phyloP scores from a whole-genome alignment of 2,329 filamentous ascomycete genomes.

The Stagonosporopsis vannaccii region DNA sequence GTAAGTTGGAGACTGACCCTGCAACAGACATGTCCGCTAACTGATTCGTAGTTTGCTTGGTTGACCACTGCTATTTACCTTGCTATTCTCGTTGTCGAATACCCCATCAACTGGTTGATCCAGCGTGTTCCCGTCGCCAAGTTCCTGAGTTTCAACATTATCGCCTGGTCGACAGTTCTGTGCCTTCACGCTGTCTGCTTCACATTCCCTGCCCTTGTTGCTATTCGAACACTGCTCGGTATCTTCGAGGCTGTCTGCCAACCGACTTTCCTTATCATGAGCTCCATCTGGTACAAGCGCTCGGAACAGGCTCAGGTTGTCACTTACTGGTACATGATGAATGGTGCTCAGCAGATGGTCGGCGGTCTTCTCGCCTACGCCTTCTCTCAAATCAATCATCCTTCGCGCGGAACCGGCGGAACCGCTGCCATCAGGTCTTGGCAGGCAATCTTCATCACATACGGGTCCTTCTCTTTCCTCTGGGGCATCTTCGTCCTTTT shows the following conservation, averaged over 20 bases:
- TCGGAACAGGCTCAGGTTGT: slow-evolving; percentile 72
- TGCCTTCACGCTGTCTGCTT: slow-evolving; percentile 67
- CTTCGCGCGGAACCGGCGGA: slow-evolving; percentile 23
- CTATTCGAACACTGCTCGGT: slow-evolving; percentile 71
- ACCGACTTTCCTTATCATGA: slow-evolving; percentile 72
- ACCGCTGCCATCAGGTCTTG: slow-evolving; percentile 66
- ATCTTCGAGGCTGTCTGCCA: slow-evolving; percentile 76
- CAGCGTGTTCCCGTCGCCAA: slow-evolving; percentile 72
- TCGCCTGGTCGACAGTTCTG: slow-evolving; percentile 68
- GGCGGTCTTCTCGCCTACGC: slow-evolving; percentile 70
- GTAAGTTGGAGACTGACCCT: slow-evolving; percentile 23
- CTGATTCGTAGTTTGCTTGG: slow-evolving; percentile 66
- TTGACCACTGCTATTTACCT: slow-evolving; percentile 78
- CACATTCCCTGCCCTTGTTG: slow-evolving; percentile 66
- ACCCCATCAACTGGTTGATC: slow-evolving; percentile 72
- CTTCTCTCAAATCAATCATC: slow-evolving; percentile 42
- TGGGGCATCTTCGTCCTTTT: slow-evolving; percentile 66
- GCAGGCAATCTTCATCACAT: slow-evolving; percentile 73
- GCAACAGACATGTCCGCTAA: not conserved
- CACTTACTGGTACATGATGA: slow-evolving; percentile 79
- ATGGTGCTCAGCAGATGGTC: slow-evolving; percentile 75
- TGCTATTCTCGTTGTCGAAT: slow-evolving; percentile 73
- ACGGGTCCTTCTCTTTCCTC: slow-evolving; percentile 68
- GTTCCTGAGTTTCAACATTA: slow-evolving; percentile 69
- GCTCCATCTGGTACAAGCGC: slow-evolving; percentile 74